Conservation (phyloP, 108 stramenopile genomes). For the Nitzschia inconspicua region DNA sequence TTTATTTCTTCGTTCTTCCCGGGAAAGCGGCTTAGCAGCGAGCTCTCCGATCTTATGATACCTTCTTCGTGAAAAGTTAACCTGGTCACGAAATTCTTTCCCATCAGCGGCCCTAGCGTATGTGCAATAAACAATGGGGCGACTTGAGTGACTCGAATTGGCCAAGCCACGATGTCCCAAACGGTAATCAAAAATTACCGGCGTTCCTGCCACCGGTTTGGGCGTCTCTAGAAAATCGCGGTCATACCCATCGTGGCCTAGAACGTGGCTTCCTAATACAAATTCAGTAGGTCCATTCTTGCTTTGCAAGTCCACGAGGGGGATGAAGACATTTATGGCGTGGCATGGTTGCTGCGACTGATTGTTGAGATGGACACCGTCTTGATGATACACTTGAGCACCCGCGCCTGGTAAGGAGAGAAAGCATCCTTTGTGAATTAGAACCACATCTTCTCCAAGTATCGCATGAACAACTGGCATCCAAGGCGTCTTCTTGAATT, state of each 20-base stretch:
- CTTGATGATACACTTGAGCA: slow-evolving; percentile 83
- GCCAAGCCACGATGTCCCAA: slow-evolving; percentile 78
- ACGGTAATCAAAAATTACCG: slow-evolving; percentile 87
- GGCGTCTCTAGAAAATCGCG: slow-evolving; percentile 71
- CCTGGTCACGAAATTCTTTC: slow-evolving; percentile 76
- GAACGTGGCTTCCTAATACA: slow-evolving; percentile 77
- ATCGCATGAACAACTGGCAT: slow-evolving; percentile 77
- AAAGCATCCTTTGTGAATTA: slow-evolving; percentile 85
- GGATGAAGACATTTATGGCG: slow-evolving; percentile 89
- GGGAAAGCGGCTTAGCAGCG: slow-evolving; percentile 49
- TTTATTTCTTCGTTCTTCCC: slow-evolving; percentile 67
- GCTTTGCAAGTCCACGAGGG: slow-evolving; percentile 67
- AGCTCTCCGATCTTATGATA: slow-evolving; percentile 82
- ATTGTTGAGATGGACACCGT: slow-evolving; percentile 81
- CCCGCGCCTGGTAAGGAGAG: slow-evolving; percentile 72
- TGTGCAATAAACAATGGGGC: slow-evolving; percentile 86
- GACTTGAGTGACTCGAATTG: slow-evolving; percentile 51
- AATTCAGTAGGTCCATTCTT: slow-evolving; percentile 88
- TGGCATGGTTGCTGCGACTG: slow-evolving; percentile 76
- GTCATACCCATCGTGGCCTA: slow-evolving; percentile 69
- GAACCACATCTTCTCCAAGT: slow-evolving; percentile 69
- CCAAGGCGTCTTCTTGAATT: slow-evolving; percentile 72
- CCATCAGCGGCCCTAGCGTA: slow-evolving; percentile 63
- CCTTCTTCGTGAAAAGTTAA: slow-evolving; percentile 77
- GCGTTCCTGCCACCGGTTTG: slow-evolving; percentile 59